Evolutionary conservation across 163 green algal genomes (phyloP).

Genomic region (Volvox carteri): DNA sequence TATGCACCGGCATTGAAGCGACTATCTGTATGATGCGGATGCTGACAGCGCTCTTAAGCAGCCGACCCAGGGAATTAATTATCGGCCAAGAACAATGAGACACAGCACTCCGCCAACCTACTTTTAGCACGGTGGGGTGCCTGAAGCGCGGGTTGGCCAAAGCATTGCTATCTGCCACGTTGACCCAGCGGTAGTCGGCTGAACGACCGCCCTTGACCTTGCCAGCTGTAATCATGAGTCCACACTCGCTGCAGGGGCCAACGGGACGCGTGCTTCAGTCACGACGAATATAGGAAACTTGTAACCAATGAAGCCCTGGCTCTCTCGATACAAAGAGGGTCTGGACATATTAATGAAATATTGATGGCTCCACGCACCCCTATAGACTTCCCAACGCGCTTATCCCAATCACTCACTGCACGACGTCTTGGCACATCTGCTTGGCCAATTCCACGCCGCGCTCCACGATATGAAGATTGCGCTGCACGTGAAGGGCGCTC

Average conservation of each 20-base stretch:
- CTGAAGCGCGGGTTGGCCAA: constrained; percentile 39
- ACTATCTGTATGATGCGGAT: too few species aligned
- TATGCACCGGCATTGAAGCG: too few species aligned
- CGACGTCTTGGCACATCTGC: constrained; percentile 39
- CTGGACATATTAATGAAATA: too few species aligned
- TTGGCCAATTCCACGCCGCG: constrained; percentile 49
- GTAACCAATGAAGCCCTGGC: too few species aligned
- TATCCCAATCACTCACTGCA: constrained; percentile 44
- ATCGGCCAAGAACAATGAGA: neutral
- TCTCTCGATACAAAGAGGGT: too few species aligned
- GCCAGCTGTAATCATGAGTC: constrained; percentile 40
- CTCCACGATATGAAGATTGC: constrained; percentile 32
- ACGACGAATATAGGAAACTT: too few species aligned
- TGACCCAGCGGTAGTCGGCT: constrained; percentile 50
- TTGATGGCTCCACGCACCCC: too few species aligned
- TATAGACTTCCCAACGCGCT: too few species aligned
- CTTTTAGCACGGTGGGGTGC: constrained; percentile 47
- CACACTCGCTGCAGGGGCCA: constrained; percentile 33
- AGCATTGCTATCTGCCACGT: constrained; percentile 45
- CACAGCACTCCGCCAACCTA: neutral
- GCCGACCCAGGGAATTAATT: too few species aligned
- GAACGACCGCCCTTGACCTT: constrained; percentile 26
- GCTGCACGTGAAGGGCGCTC: constrained; percentile 50
- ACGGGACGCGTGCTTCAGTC: too few species aligned
- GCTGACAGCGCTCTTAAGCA: too few species aligned